These are phyloP conservation scores for Pseudozyma tsukubaensis DNA, from an alignment of 1,284 basidiomycete genomes.

Conservation along the genomic window DNA sequence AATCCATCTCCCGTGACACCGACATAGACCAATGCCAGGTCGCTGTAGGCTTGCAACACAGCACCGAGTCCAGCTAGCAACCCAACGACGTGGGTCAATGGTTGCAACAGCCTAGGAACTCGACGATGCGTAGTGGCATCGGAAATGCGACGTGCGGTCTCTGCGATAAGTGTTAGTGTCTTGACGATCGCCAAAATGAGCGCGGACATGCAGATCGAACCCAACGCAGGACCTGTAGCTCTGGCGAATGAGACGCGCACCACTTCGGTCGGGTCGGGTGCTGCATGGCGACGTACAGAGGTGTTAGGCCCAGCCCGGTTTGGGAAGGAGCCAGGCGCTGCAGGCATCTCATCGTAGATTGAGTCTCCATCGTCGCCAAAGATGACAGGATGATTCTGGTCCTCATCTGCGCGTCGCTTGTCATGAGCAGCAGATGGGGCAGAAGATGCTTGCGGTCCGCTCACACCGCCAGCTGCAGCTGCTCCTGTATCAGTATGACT, in stretches of 20 bases:
- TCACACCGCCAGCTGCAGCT: slow-evolving; percentile 8
- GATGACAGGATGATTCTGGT: slow-evolving; percentile 18
- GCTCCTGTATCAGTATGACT: slow-evolving; percentile 4
- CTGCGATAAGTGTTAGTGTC: slow-evolving; percentile 70
- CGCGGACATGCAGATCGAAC: slow-evolving; percentile 80
- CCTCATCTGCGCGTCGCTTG: slow-evolving; percentile 44
- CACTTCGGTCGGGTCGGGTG: slow-evolving; percentile 71
- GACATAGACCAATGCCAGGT: slow-evolving; percentile 83
- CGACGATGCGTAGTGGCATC: slow-evolving; percentile 42
- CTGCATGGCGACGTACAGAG: slow-evolving; percentile 19
- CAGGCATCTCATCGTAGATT: slow-evolving; percentile 39
- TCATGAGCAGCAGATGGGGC: slow-evolving; percentile 10
- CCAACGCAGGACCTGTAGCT: slow-evolving; percentile 82
- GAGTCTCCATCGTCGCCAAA: slow-evolving; percentile 42
- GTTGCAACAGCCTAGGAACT: slow-evolving; percentile 67
- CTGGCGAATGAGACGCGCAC: slow-evolving; percentile 83
- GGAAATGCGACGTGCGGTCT: slow-evolving; percentile 69
- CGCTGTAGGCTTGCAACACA: slow-evolving; percentile 71
- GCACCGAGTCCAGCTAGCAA: slow-evolving; percentile 75
- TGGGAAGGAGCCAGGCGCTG: slow-evolving; percentile 37
- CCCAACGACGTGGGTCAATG: slow-evolving; percentile 72
- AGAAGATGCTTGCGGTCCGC: slow-evolving; percentile 7
- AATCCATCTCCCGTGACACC: slow-evolving; percentile 88
- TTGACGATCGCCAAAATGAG: slow-evolving; percentile 80
- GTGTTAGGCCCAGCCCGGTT: slow-evolving; percentile 2